phyloP scores from a whole-genome alignment of 2,329 filamentous ascomycete genomes.

The Emmonsiellopsis sp. region DNA sequence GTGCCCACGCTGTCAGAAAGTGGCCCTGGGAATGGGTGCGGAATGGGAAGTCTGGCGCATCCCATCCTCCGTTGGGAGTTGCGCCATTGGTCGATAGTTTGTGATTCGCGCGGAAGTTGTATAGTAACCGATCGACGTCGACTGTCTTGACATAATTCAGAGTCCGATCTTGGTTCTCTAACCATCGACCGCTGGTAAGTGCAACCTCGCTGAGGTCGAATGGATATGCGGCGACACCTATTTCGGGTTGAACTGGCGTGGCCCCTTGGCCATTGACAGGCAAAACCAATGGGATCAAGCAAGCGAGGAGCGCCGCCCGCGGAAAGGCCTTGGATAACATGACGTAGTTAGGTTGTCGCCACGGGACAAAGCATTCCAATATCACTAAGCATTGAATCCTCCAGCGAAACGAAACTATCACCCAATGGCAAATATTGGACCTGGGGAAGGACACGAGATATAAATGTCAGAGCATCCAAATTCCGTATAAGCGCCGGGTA shows the following conservation, averaged over 20 bases:
- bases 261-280: too few relatives aligned
- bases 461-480: too few relatives aligned
- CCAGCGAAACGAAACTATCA: too few relatives aligned
- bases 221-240: background rate
- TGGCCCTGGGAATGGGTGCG: constrained; percentile 44
- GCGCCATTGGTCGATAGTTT: constrained; percentile 39
- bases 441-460: too few relatives aligned
- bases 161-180: constrained; percentile 40
- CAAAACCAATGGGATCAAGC: too few relatives aligned
- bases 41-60: constrained; percentile 46
- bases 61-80: constrained; percentile 42
- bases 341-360: too few relatives aligned
- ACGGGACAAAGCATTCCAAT: too few relatives aligned
- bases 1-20: constrained; percentile 41
- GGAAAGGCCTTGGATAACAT: too few relatives aligned
- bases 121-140: constrained; percentile 38
- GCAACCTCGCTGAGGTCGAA: constrained; percentile 3
- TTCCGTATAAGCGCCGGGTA: too few relatives aligned
- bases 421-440: too few relatives aligned
- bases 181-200: constrained; percentile 21
- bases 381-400: too few relatives aligned
- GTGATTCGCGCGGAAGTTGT: constrained; percentile 41
- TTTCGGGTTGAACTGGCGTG: background rate
- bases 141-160: constrained; percentile 39
- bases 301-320: too few relatives aligned